phyloP scores from a whole-genome alignment of 768 basidiomycete genomes.

The Boletus insuetus region DNA sequence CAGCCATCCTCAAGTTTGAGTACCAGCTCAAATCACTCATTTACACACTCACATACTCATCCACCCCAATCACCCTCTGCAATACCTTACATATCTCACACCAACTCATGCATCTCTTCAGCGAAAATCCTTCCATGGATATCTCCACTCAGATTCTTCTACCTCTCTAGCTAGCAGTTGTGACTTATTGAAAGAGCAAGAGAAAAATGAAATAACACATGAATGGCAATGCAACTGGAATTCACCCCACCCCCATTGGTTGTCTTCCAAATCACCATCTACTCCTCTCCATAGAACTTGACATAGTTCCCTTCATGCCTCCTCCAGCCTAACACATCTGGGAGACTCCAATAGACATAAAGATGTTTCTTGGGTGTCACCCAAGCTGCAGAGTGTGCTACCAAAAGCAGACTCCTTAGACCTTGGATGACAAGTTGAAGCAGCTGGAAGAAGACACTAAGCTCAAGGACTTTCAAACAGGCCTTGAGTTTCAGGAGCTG shows the following conservation, averaged over 20 bases:
- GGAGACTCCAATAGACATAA: constrained; percentile 8
- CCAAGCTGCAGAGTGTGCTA: background rate
- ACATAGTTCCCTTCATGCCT: constrained; percentile 14
- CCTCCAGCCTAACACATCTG: constrained; percentile 17
- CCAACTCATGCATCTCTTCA: constrained; percentile 31
- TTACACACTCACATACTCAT: constrained; percentile 34
- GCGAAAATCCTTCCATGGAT: constrained; percentile 34
- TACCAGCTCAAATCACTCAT: constrained; percentile 33
- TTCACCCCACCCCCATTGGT: constrained; percentile 61
- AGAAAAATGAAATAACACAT: constrained; percentile 38
- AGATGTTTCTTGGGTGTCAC: background rate
- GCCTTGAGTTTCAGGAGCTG: no score
- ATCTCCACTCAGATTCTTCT: constrained; percentile 43
- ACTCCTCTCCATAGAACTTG: constrained; percentile 3
- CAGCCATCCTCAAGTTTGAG: constrained; percentile 47
- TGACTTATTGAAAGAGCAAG: constrained; percentile 33
- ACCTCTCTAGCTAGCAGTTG: constrained; percentile 37
- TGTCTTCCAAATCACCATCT: constrained; percentile 23
- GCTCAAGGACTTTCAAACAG: no score
- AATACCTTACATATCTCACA: constrained; percentile 35
- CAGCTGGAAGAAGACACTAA: no score
- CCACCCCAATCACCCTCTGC: constrained; percentile 42
- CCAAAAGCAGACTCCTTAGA: background rate
- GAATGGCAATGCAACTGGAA: constrained; percentile 71
- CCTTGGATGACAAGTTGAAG: no score